Conservation (phyloP, 2,329 filamentous ascomycete species). For the Colletotrichum shisoi region DNA sequence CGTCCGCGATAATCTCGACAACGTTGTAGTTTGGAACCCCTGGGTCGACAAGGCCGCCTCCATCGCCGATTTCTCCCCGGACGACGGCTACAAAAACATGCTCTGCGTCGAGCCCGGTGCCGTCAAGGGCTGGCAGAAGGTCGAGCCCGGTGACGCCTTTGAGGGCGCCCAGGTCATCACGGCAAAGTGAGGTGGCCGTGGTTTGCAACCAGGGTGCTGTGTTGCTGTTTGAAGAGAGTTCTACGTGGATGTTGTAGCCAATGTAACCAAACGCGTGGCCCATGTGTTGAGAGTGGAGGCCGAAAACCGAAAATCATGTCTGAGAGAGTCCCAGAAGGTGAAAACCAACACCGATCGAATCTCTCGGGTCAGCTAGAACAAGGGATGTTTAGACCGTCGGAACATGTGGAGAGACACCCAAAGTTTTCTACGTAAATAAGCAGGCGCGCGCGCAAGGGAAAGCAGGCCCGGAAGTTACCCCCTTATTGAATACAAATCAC, state of each 20-base stretch:
- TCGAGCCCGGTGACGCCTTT: constrained; percentile 79
- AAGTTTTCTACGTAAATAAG: constrained; percentile 22
- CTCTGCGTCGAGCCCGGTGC: constrained; percentile 91
- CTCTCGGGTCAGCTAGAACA: constrained; percentile 7
- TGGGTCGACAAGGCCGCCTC: constrained; percentile 84
- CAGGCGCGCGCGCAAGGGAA: constrained; percentile 19
- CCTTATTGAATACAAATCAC: constrained; percentile 34
- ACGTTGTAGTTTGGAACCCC: constrained; percentile 97
- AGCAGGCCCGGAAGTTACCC: constrained; percentile 28
- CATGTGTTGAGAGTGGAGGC: neutral
- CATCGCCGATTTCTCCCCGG: constrained; percentile 87
- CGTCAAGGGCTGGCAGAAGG: constrained; percentile 80
- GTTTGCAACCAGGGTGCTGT: too few species aligned
- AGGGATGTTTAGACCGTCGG: constrained; percentile 27
- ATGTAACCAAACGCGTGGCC: too few species aligned
- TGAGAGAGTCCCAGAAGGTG: constrained; percentile 6
- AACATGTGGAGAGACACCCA: neutral
- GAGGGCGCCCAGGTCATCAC: constrained; percentile 67
- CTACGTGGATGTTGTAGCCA: too few species aligned
- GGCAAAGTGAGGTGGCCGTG: constrained; percentile 10
- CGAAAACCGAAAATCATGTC: neutral
- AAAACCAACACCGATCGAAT: neutral
- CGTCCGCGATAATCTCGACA: constrained; percentile 81
- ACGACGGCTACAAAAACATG: constrained; percentile 92
- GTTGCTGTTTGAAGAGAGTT: too few species aligned